phyloP scores from a whole-genome alignment of 495 filamentous ascomycete genomes.

The Hypomontagnella submonticulosa region DNA sequence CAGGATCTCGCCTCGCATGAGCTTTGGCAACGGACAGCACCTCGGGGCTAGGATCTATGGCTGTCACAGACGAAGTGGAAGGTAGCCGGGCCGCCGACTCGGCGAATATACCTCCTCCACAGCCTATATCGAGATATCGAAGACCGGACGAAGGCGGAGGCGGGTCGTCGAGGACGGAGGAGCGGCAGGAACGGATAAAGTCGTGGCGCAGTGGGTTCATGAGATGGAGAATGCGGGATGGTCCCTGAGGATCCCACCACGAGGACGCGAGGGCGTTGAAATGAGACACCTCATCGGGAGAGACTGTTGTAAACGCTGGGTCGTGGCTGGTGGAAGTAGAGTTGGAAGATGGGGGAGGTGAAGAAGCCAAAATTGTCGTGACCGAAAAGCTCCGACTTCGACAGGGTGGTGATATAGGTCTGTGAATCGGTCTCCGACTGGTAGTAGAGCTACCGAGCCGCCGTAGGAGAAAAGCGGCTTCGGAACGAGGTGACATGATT shows the following conservation, averaged over 20 bases:
- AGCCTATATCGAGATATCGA: conserved; percentile 90
- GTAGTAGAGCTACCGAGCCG: conserved; percentile 19
- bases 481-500: conserved; percentile 27
- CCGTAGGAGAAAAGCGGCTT: conserved; percentile 20
- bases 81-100: conserved; percentile 86
- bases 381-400: conserved; percentile 26
- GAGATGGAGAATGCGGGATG: conserved; percentile 90
- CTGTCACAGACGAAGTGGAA: conserved; percentile 74
- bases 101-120: conserved; percentile 95
- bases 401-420: background rate
- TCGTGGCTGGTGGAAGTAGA: conserved; percentile 22
- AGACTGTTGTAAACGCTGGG: conserved; percentile 72
- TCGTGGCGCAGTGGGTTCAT: conserved; percentile 98
- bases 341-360: conserved; percentile 33
- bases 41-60: conserved; percentile 83
- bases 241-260: conserved; percentile 98
- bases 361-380: conserved; percentile 7
- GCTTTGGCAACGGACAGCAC: conserved; percentile 81
- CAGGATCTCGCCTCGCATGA: conserved; percentile 77
- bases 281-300: conserved; percentile 87
- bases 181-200: conserved; percentile 81
- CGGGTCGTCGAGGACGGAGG: conserved; percentile 54
- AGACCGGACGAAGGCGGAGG: conserved; percentile 49
- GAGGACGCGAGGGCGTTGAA: conserved; percentile 91
- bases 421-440: conserved; percentile 13